phyloP scores from a whole-genome alignment of 78 protist species.

The Speleostelium caveatum region DNA sequence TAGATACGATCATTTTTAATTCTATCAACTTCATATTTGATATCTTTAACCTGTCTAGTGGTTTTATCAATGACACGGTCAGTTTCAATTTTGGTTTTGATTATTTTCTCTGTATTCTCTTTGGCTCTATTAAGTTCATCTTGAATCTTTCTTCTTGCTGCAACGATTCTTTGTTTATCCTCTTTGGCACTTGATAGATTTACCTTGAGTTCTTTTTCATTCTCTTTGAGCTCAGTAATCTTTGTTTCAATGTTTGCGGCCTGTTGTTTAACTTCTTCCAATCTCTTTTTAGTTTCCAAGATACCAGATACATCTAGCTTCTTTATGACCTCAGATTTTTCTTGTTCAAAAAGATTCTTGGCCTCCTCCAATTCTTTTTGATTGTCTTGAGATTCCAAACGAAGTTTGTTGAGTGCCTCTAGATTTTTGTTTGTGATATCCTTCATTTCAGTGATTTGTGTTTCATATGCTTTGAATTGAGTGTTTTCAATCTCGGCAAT shows the following conservation, averaged over 20 bases:
- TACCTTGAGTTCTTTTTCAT: slow-evolving; percentile 27
- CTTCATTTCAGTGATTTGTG: not conserved
- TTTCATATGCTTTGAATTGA: not conserved
- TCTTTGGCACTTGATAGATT: slow-evolving; percentile 24
- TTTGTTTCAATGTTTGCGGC: not conserved
- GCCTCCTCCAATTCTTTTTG: not conserved
- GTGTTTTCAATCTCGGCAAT: not conserved
- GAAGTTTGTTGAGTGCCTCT: not conserved
- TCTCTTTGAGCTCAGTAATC: slow-evolving; percentile 12
- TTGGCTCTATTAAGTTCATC: slow-evolving; percentile 55
- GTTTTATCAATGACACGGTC: slow-evolving; percentile 46
- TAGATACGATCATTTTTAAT: slow-evolving; percentile 44
- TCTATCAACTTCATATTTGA: slow-evolving; percentile 37
- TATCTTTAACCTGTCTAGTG: slow-evolving; percentile 44
- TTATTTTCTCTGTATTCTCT: slow-evolving; percentile 35
- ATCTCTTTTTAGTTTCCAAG: slow-evolving; percentile 13
- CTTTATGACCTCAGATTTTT: not conserved
- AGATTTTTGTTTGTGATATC: not conserved
- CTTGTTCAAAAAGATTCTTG: not conserved
- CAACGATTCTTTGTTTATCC: slow-evolving; percentile 34
- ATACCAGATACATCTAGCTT: slow-evolving; percentile 31
- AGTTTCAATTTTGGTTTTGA: slow-evolving; percentile 53
- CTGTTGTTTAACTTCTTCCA: slow-evolving; percentile 25
- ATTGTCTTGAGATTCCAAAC: not conserved
- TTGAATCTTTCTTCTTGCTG: slow-evolving; percentile 63